phyloP scores from a whole-genome alignment of 352 stramenopile species.

The Peronospora destructor region DNA sequence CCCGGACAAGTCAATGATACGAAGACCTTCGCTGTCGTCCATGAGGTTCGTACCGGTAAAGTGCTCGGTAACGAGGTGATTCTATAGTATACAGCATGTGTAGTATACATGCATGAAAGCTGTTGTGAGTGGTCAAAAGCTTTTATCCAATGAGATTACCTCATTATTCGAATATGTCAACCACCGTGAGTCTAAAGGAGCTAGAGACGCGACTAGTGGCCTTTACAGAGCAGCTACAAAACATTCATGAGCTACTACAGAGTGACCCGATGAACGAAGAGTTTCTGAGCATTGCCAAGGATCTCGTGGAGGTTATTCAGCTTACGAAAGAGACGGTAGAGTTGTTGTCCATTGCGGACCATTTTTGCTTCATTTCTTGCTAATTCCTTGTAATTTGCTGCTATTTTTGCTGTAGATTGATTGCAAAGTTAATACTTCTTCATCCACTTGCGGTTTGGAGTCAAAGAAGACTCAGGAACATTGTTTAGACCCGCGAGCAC shows the following conservation, averaged over 20 bases:
- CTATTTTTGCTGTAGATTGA: constrained; percentile 25
- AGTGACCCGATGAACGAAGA: constrained; percentile 61
- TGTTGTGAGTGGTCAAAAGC: constrained; percentile 1
- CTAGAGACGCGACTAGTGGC: constrained; percentile 71
- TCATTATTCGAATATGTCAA: constrained; percentile 12
- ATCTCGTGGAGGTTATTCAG: constrained; percentile 80
- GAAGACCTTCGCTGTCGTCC: constrained; percentile 15
- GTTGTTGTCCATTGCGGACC: neutral
- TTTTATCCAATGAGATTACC: constrained; percentile 7
- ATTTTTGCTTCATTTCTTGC: constrained; percentile 1
- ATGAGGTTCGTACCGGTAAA: constrained; percentile 6
- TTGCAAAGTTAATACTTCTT: constrained; percentile 21
- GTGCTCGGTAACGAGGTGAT: no score
- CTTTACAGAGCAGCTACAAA: constrained; percentile 75
- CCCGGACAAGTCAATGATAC: constrained; percentile 48
- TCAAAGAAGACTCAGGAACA: constrained; percentile 1
- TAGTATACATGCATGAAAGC: neutral
- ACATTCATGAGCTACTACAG: constrained; percentile 73
- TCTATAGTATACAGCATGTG: neutral
- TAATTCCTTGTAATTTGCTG: constrained; percentile 10
- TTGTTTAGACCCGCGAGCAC: neutral
- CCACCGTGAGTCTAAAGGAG: constrained; percentile 50
- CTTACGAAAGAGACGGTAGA: constrained; percentile 76
- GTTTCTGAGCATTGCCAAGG: constrained; percentile 67
- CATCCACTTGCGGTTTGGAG: neutral